phyloP scores from a whole-genome alignment of 495 filamentous ascomycete genomes.

The Corynascus novoguineensis region DNA sequence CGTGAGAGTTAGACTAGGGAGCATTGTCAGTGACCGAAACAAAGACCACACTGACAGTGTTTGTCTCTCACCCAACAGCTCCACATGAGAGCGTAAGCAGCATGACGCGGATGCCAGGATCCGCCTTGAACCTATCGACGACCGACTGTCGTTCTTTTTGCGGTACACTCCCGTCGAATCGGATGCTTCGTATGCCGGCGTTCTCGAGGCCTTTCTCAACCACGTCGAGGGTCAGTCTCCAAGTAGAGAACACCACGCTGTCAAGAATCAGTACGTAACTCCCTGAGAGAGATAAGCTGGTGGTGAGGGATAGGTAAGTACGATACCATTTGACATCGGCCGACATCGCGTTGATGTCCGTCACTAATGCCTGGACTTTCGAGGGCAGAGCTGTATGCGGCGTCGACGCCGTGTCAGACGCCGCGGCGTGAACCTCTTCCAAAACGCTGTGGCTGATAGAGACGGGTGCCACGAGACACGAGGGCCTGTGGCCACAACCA shows the following conservation, averaged over 20 bases:
- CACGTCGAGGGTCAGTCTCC: constrained; percentile 42
- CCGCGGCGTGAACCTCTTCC: constrained; percentile 11
- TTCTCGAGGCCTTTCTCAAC: constrained; percentile 33
- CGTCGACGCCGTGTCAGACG: background rate
- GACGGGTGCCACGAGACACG: constrained; percentile 18
- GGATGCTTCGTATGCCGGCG: constrained; percentile 25
- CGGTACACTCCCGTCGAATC: constrained; percentile 43
- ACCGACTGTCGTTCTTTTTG: constrained; percentile 32
- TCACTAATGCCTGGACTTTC: constrained; percentile 27
- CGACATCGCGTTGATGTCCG: constrained; percentile 15
- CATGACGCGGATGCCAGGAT: constrained; percentile 28
- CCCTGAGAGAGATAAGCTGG: background rate
- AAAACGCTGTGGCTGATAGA: constrained; percentile 11
- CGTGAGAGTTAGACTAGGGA: constrained; percentile 32
- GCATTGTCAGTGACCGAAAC: background rate
- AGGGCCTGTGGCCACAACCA: constrained; percentile 27
- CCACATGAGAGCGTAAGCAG: constrained; percentile 41
- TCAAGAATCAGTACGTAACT: background rate
- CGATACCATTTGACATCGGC: constrained; percentile 26
- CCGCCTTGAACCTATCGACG: constrained; percentile 30
- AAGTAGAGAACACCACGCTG: constrained; percentile 44
- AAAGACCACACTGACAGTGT: background rate
- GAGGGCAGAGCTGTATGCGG: constrained; percentile 15
- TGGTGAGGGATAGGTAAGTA: background rate
- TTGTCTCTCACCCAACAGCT: constrained; percentile 33